Evolutionary conservation across 441 rosid genomes (phyloP).

Genomic region (Viola pubescens): DNA sequence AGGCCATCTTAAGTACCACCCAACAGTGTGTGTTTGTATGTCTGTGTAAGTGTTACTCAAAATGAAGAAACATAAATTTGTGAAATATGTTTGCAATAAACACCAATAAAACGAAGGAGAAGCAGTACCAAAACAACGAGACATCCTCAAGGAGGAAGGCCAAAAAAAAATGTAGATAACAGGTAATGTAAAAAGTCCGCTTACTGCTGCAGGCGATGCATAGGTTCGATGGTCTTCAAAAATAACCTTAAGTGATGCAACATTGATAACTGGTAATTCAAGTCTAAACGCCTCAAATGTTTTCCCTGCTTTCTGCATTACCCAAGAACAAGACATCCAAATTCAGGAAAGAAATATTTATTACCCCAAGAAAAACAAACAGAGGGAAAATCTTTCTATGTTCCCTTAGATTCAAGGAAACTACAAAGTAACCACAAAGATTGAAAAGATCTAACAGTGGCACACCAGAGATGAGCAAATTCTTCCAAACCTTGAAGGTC

Average conservation of each 20-base stretch:
- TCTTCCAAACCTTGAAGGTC: background rate
- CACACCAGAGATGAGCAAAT: too few relatives aligned
- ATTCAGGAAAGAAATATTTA: constrained; percentile 3
- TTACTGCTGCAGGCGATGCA: constrained; percentile 82
- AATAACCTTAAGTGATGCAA: constrained; percentile 70
- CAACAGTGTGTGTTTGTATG: too few relatives aligned
- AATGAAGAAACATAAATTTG: too few relatives aligned
- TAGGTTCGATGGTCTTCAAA: constrained; percentile 95
- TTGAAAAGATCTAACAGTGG: too few relatives aligned
- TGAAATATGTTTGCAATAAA: too few relatives aligned
- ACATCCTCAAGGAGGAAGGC: background rate
- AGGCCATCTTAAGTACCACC: background rate
- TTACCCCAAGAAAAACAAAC: too few relatives aligned
- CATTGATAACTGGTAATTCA: constrained; percentile 70
- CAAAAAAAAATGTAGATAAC: background rate
- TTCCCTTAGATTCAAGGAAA: too few relatives aligned
- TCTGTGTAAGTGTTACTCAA: too few relatives aligned
- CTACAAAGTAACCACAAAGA: too few relatives aligned
- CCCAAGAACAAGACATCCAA: constrained; percentile 19
- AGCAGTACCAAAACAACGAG: background rate
- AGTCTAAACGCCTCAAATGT: constrained; percentile 68
- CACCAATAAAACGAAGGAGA: background rate
- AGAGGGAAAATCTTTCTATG: too few relatives aligned
- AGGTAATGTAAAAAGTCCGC: constrained; percentile 20
- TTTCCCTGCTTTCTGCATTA: constrained; percentile 75